Percentiles rank a stretch among this genome's conserved stretches.
Evolutionary conservation across 768 basidiomycete species (phyloP).

Genomic region (Suillus placidus): DNA sequence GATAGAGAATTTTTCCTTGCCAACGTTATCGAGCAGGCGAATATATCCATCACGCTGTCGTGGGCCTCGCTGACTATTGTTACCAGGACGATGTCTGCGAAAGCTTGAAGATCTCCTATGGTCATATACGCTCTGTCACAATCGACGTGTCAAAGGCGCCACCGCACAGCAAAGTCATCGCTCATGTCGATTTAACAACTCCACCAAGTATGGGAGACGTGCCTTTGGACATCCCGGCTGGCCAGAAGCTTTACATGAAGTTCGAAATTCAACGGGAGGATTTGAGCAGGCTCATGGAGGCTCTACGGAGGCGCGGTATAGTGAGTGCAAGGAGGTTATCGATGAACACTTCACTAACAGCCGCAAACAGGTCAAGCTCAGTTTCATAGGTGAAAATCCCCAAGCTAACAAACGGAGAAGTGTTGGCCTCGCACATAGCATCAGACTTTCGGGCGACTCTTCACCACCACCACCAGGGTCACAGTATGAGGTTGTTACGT

Average conservation of each 20-base stretch:
- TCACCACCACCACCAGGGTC: constrained; percentile 26
- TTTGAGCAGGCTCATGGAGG: constrained; percentile 42
- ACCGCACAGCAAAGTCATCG: constrained; percentile 21
- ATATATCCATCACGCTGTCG: neutral
- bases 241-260: constrained; percentile 30
- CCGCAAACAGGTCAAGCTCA: constrained; percentile 30
- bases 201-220: constrained; percentile 43
- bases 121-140: constrained; percentile 30
- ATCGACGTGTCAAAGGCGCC: constrained; percentile 26
- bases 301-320: constrained; percentile 48
- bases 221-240: constrained; percentile 24
- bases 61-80: constrained; percentile 10
- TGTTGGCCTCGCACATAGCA: constrained; percentile 31
- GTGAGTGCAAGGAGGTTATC: constrained; percentile 35
- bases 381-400: constrained; percentile 25
- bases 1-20: constrained; percentile 54
- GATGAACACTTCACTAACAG: constrained; percentile 5
- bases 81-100: constrained; percentile 52
- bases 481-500: constrained; percentile 29
- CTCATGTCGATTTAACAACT: constrained; percentile 36
- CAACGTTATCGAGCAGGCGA: constrained; percentile 40
- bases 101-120: constrained; percentile 50
- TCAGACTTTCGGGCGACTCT: constrained; percentile 25
- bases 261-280: constrained; percentile 42
- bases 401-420: constrained; percentile 19